Evolutionary conservation across 2,329 filamentous ascomycete genomes (phyloP).

Genomic region (Aspergillus niger): DNA sequence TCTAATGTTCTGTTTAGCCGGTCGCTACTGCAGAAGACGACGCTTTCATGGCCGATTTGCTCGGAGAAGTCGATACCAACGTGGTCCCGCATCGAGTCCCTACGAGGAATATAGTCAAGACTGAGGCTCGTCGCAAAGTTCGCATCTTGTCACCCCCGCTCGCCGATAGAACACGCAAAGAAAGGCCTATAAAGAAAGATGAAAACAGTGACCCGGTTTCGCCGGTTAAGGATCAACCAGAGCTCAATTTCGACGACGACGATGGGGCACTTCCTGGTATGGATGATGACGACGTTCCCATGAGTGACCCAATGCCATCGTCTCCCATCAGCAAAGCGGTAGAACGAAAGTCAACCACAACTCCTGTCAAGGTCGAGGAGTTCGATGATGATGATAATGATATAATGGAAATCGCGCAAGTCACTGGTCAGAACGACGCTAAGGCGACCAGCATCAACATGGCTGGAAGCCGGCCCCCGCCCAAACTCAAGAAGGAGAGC

Average conservation of each 20-base stretch:
- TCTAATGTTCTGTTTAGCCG: conserved; percentile 52
- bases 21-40: conserved; percentile 83
- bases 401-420: conserved; percentile 83
- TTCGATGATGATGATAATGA: conserved; percentile 76
- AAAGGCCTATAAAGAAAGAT: conserved; percentile 50
- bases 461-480: conserved; percentile 73
- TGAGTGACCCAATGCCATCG: conserved; percentile 83
- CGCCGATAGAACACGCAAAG: conserved; percentile 56
- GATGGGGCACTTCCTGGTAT: conserved; percentile 58
- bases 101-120: conserved; percentile 67
- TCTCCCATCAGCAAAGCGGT: conserved; percentile 81
- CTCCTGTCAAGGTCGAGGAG: conserved; percentile 61
- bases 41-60: conserved; percentile 79
- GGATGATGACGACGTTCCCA: conserved; percentile 75
- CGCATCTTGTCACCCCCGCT: conserved; percentile 77
- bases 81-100: conserved; percentile 58
- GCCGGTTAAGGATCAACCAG: conserved; percentile 42
- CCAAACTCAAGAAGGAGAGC: conserved; percentile 69
- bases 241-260: conserved; percentile 53
- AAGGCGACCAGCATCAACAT: conserved; percentile 78
- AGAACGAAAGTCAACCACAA: conserved; percentile 63
- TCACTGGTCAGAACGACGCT: conserved; percentile 64
- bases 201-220: conserved; percentile 51
- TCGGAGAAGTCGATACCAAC: conserved; percentile 86
- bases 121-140: conserved; percentile 74